Evolutionary conservation across 208 protist species (phyloP).

Genomic region (Leishmania braziliensis): DNA sequence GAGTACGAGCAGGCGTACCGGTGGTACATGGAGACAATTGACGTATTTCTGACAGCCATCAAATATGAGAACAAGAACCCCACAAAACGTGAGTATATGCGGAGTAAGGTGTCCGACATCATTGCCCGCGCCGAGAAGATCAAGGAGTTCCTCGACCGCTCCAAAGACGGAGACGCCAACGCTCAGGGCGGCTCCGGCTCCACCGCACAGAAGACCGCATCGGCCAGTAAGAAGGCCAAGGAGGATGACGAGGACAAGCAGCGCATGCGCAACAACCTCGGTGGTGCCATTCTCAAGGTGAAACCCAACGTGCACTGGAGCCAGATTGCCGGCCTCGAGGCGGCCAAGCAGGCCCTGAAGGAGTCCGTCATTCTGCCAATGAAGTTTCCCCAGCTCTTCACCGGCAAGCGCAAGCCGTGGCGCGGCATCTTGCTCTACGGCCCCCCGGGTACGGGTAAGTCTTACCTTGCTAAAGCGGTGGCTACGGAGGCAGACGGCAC

Average conservation of each 20-base stretch:
- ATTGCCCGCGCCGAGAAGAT: conserved; percentile 96
- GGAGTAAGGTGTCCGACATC: conserved; percentile 93
- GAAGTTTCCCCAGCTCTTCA: conserved; percentile 94
- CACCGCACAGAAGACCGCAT: conserved; percentile 68
- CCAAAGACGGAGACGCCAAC: conserved; percentile 59
- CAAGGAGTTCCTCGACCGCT: conserved; percentile 93
- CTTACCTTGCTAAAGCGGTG: conserved; percentile 93
- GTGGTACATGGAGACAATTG: conserved; percentile 94
- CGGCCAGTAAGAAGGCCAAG: conserved; percentile 85
- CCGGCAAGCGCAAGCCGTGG: conserved; percentile 90
- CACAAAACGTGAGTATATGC: conserved; percentile 92
- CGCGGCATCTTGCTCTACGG: conserved; percentile 94
- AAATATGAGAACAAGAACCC: conserved; percentile 96
- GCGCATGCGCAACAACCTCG: conserved; percentile 86
- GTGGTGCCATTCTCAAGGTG: conserved; percentile 69
- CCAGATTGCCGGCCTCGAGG: conserved; percentile 91
- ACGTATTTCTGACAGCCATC: conserved; percentile 95
- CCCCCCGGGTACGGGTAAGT: conserved; percentile 94
- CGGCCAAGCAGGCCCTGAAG: conserved; percentile 91
- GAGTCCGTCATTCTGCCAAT: conserved; percentile 93
- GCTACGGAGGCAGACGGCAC: conserved; percentile 88
- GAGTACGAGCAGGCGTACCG: conserved; percentile 94
- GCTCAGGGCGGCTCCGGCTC: conserved; percentile 21
- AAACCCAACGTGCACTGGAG: conserved; percentile 91
- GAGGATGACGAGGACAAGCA: conserved; percentile 93